A percentile compares a stretch with the other conserved stretches of the same genome.
These are phyloP conservation scores for Fomitopsis betulina DNA, from an alignment of 1,284 basidiomycete genomes.

Conservation along the genomic window DNA sequence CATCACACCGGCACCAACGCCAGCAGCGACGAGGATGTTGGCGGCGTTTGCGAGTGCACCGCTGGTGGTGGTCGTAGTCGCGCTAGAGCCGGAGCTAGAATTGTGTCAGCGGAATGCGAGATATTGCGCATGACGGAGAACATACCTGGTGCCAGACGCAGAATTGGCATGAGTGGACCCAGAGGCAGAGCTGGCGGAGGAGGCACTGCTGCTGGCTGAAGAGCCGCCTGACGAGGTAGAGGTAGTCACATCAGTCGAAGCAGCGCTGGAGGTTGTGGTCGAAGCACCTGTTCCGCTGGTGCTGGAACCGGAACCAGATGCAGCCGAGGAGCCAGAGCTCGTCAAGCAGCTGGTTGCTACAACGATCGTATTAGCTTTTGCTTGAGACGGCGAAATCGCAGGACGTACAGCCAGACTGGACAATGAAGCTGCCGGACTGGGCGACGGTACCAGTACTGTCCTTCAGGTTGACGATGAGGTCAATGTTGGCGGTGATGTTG, in stretches of 20 bases:
- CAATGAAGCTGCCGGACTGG: conserved; percentile 47
- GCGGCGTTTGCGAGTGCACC: conserved; percentile 17
- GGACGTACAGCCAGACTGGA: conserved; percentile 40
- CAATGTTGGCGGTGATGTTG: conserved; percentile 20
- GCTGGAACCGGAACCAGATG: conserved; percentile 9
- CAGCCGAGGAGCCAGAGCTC: background rate
- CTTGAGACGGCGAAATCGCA: background rate
- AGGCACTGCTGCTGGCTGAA: conserved; percentile 27
- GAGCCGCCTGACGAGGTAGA: conserved; percentile 21
- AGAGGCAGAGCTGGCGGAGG: conserved; percentile 15
- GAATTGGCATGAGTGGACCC: conserved; percentile 33
- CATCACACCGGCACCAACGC: conserved; percentile 22
- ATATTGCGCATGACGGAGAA: background rate
- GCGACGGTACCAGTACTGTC: conserved; percentile 44
- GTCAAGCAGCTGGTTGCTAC: conserved; percentile 33
- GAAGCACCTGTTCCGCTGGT: conserved; percentile 5
- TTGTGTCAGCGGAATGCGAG: conserved; percentile 13
- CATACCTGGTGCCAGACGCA: conserved; percentile 27
- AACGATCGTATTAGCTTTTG: background rate
- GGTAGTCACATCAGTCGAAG: conserved; percentile 11
- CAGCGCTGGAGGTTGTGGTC: conserved; percentile 8
- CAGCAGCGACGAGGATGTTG: conserved; percentile 18
- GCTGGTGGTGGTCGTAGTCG: conserved; percentile 1
- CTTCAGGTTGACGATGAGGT: conserved; percentile 36
- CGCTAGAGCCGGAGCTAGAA: conserved; percentile 25